Percentiles rank a stretch among this genome's conserved stretches.
Evolutionary conservation across 2,329 filamentous ascomycete species (phyloP).

Genomic region (Dendryphion nanum): DNA sequence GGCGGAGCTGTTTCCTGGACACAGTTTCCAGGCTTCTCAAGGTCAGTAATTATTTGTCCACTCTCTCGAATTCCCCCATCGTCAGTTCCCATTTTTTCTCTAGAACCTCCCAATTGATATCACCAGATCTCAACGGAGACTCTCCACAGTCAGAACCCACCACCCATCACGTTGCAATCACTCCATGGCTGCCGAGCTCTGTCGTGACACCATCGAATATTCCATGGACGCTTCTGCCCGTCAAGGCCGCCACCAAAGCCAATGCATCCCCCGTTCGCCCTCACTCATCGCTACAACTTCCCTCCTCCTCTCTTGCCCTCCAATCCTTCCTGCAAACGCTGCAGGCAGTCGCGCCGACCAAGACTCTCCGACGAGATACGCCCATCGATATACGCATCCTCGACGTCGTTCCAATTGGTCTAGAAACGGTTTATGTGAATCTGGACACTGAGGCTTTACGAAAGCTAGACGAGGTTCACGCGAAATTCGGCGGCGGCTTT

Average conservation of each 20-base stretch:
- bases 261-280: constrained; percentile 46
- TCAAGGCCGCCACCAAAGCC: constrained; percentile 48
- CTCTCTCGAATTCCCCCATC: no score
- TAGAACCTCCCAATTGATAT: no score
- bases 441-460: constrained; percentile 78
- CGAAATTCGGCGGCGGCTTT: constrained; percentile 71
- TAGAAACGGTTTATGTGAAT: constrained; percentile 85
- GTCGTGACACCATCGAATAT: constrained; percentile 56
- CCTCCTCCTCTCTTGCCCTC: constrained; percentile 67
- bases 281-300: constrained; percentile 77
- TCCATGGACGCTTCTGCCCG: constrained; percentile 82
- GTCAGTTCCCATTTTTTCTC: no score
- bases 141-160: no score
- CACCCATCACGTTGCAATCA: constrained; percentile 66
- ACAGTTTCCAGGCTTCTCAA: no score
- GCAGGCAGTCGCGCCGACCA: constrained; percentile 72
- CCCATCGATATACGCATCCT: constrained; percentile 82
- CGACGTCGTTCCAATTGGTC: constrained; percentile 73
- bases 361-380: constrained; percentile 69
- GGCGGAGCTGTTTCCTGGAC: constrained; percentile 69
- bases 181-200: constrained; percentile 66
- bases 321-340: constrained; percentile 76
- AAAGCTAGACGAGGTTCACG: constrained; percentile 78
- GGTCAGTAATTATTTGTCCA: neutral
- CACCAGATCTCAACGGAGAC: no score